These are phyloP conservation scores for Tricholoma matsutake DNA, from an alignment of 768 basidiomycete genomes.

Conservation along the genomic window DNA sequence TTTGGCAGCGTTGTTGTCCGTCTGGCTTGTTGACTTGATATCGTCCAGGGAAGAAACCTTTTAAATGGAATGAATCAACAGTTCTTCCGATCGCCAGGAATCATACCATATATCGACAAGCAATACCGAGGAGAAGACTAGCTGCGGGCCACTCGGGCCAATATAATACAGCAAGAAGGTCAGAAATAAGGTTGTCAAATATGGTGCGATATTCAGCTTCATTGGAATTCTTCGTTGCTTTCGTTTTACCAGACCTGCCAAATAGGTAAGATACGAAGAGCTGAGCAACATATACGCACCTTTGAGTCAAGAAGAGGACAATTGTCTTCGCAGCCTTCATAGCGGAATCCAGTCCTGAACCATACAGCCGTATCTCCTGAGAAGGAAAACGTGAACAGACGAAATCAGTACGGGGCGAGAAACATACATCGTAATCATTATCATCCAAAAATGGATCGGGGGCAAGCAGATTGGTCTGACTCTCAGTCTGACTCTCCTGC, in stretches of 20 bases:
- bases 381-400: neutral
- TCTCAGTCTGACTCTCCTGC: slow-evolving; percentile 60
- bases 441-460: slow-evolving; percentile 62
- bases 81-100: neutral
- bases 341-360: slow-evolving; percentile 74
- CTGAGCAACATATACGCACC: slow-evolving; percentile 29
- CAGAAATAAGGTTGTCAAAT: slow-evolving; percentile 87
- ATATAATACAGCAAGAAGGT: slow-evolving; percentile 83
- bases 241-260: slow-evolving; percentile 78
- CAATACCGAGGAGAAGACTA: slow-evolving; percentile 72
- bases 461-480: slow-evolving; percentile 24
- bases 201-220: slow-evolving; percentile 93
- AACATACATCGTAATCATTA: slow-evolving; percentile 56
- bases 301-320: slow-evolving; percentile 69
- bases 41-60: slow-evolving; percentile 85
- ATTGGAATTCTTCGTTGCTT: slow-evolving; percentile 85
- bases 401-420: neutral
- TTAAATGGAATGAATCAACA: neutral
- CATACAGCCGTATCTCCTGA: slow-evolving; percentile 71
- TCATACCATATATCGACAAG: slow-evolving; percentile 81
- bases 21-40: slow-evolving; percentile 58
- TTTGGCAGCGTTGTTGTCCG: slow-evolving; percentile 83
- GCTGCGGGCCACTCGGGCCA: slow-evolving; percentile 99
- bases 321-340: slow-evolving; percentile 85
- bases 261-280: neutral